Percentiles rank a stretch among this genome's conserved stretches.
These are phyloP conservation scores for Chlorella sp. DNA, from an alignment of 139 green algal genomes.

Conservation along the genomic window DNA sequence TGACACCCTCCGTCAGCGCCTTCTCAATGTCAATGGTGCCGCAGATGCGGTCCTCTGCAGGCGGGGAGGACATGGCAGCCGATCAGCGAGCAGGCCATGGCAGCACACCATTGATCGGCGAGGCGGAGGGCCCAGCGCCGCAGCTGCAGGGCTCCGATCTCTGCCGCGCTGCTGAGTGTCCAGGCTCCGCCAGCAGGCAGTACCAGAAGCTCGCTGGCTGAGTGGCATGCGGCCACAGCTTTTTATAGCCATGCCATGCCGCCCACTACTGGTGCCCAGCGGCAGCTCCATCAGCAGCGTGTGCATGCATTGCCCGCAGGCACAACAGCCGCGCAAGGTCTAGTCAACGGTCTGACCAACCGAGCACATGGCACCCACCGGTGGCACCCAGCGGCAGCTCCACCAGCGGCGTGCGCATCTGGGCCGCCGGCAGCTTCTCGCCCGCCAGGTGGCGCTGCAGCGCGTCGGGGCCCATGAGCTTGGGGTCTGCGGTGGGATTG, in stretches of 20 bases:
- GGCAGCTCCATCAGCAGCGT: too few relatives aligned
- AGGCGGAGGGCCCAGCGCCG: too few relatives aligned
- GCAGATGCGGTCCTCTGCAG: constrained; percentile 90
- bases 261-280: too few relatives aligned
- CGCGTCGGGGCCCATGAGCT: constrained; percentile 83
- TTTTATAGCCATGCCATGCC: too few relatives aligned
- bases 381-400: constrained; percentile 91
- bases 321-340: too few relatives aligned
- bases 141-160: constrained; percentile 81
- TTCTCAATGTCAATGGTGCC: constrained; percentile 97
- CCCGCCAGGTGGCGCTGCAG: constrained; percentile 56
- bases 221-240: too few relatives aligned
- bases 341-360: too few relatives aligned
- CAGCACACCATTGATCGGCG: constrained; percentile 88
- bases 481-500: constrained; percentile 55
- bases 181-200: too few relatives aligned
- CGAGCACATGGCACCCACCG: not conserved
- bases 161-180: too few relatives aligned
- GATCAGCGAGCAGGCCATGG: constrained; percentile 48
- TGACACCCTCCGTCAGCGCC: constrained; percentile 86
- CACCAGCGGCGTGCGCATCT: constrained; percentile 87
- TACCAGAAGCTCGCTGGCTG: too few relatives aligned
- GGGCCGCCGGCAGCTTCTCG: constrained; percentile 61
- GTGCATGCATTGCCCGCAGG: too few relatives aligned
- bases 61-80: too few relatives aligned